A percentile compares a stretch with the other conserved stretches of the same genome.
phyloP scores from a whole-genome alignment of 345 rosid species.

The Theobroma cacao region DNA sequence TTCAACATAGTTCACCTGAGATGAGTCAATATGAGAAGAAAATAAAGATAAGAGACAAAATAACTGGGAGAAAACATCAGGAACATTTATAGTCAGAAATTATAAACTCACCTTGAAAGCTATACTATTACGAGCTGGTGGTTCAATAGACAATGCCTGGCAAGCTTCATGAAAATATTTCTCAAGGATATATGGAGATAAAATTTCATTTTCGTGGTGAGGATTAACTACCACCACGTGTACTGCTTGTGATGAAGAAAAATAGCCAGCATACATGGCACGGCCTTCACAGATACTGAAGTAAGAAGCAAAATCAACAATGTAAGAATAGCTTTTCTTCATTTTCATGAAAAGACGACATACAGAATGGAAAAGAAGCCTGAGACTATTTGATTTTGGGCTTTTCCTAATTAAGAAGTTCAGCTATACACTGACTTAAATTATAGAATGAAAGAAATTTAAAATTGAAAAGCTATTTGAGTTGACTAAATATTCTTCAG shows the following conservation, averaged over 20 bases:
- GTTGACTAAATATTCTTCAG: background rate
- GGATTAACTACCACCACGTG: constrained; percentile 73
- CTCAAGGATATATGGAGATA: constrained; percentile 67
- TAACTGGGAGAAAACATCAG: constrained; percentile 10
- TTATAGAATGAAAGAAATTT: background rate
- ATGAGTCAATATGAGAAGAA: constrained; percentile 10
- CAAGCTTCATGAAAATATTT: constrained; percentile 89
- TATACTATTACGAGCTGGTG: constrained; percentile 39
- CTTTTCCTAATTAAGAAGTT: background rate
- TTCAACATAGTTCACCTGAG: constrained; percentile 83
- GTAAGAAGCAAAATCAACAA: constrained; percentile 12
- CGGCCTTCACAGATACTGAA: constrained; percentile 76
- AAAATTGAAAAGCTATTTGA: background rate
- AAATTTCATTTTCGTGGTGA: constrained; percentile 53
- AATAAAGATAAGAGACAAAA: constrained; percentile 13
- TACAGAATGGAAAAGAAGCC: background rate
- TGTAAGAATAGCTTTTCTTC: background rate
- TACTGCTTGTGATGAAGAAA: constrained; percentile 48
- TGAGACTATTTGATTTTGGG: background rate
- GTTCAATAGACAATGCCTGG: constrained; percentile 54
- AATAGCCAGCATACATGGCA: constrained; percentile 64
- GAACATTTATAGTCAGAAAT: constrained; percentile 18
- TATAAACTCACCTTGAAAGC: constrained; percentile 52
- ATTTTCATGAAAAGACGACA: background rate
- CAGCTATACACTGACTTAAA: background rate